phyloP scores from a whole-genome alignment of 225 moss, liverwort and hornwort species.

The Polytrichum formosum region DNA sequence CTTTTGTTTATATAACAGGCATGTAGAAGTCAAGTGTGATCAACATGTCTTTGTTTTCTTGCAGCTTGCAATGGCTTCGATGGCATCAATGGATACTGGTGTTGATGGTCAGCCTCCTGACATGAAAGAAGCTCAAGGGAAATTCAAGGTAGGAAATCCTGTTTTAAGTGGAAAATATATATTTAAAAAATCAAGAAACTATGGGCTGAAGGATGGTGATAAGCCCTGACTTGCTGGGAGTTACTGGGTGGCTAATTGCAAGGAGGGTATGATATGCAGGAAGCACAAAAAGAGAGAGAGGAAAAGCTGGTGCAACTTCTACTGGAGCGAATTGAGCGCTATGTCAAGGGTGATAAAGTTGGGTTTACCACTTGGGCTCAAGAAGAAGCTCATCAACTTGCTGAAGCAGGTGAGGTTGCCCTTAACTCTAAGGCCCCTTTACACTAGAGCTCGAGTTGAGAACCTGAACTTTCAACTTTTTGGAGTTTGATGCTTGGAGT shows the following conservation, averaged over 20 bases:
- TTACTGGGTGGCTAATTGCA: slow-evolving; percentile 15
- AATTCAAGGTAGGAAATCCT: slow-evolving; percentile 30
- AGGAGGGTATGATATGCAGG: slow-evolving; percentile 36
- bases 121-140: slow-evolving; percentile 23
- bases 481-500: too few species aligned
- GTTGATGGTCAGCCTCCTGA: slow-evolving; percentile 31
- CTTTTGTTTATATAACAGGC: too few species aligned
- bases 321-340: slow-evolving; percentile 51
- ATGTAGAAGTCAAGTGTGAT: too few species aligned
- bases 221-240: too few species aligned
- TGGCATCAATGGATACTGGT: slow-evolving; percentile 41
- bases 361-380: slow-evolving; percentile 49
- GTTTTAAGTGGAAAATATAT: neutral
- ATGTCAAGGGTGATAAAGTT: slow-evolving; percentile 42
- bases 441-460: neutral
- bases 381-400: slow-evolving; percentile 65
- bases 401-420: slow-evolving; percentile 52
- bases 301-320: slow-evolving; percentile 38
- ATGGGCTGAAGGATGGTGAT: too few species aligned
- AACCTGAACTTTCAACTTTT: too few species aligned
- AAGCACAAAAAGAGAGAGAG: slow-evolving; percentile 67
- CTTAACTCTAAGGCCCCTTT: neutral
- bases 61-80: slow-evolving; percentile 45
- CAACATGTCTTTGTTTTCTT: neutral
- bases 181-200: too few species aligned